These are phyloP conservation scores for Deuterostichococcus epilithicus DNA, from an alignment of 139 green algal genomes.

Conservation along the genomic window DNA sequence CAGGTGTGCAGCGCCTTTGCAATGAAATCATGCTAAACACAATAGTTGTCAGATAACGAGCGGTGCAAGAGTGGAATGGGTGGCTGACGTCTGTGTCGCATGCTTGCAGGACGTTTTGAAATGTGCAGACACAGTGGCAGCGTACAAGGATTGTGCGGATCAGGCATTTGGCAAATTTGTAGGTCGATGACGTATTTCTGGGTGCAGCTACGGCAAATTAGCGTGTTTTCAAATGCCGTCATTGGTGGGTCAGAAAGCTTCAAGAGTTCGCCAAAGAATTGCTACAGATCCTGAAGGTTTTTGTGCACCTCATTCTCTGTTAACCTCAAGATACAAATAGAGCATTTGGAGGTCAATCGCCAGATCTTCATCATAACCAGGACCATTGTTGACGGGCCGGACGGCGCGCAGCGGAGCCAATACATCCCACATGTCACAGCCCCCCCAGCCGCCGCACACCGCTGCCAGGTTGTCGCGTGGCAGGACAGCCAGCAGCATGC, in stretches of 20 bases:
- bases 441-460: constrained; percentile 29
- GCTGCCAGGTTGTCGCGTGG: constrained; percentile 15
- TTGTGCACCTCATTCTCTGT: no score
- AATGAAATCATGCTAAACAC: no score
- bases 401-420: constrained; percentile 20
- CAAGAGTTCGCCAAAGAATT: no score
- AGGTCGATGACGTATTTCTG: background rate
- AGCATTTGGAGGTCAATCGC: constrained; percentile 31
- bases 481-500: constrained; percentile 40
- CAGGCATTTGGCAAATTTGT: background rate
- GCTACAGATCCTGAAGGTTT: no score
- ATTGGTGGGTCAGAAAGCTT: no score
- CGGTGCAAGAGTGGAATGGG: no score
- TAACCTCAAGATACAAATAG: constrained; percentile 23
- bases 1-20: no score
- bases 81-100: no score
- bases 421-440: constrained; percentile 32
- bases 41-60: no score
- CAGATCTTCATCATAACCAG: constrained; percentile 25
- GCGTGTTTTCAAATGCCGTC: no score
- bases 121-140: background rate
- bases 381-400: constrained; percentile 29
- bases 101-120: background rate
- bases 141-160: background rate
- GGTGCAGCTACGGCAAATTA: no score